Percentiles rank a stretch among this genome's conserved stretches.
Conservation (phyloP, 78 protist species). For the Salpingoeca rosetta region DNA sequence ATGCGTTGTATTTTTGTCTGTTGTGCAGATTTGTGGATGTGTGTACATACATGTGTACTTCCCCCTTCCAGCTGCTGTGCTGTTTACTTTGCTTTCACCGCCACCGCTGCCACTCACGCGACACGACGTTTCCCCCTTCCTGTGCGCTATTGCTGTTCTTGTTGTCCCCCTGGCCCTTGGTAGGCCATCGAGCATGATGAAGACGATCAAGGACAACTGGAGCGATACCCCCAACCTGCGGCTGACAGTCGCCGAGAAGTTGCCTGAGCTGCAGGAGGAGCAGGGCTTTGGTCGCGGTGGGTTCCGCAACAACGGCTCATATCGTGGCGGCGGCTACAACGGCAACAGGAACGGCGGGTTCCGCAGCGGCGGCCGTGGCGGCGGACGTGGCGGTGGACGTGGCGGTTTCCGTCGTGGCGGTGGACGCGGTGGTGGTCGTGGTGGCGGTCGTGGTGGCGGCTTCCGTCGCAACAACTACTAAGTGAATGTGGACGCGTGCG, state of each 20-base stretch:
- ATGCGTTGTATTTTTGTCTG: background rate
- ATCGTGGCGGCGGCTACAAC: background rate
- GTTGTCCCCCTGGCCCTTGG: background rate
- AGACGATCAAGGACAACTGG: background rate
- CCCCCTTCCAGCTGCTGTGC: background rate
- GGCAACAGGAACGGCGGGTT: background rate
- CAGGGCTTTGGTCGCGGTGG: background rate
- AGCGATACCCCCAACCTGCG: background rate
- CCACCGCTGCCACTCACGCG: background rate
- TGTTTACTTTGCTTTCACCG: background rate
- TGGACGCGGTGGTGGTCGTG: background rate
- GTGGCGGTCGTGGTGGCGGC: background rate
- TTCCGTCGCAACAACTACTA: background rate
- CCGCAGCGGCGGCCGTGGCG: conserved; percentile 6
- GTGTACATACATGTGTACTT: no score
- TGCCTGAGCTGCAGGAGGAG: background rate
- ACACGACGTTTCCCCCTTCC: background rate
- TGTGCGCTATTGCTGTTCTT: background rate
- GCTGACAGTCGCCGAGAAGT: background rate
- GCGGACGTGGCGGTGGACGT: background rate
- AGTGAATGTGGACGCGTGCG: background rate
- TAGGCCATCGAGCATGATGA: background rate
- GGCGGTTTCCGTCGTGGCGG: background rate
- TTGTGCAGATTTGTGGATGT: background rate
- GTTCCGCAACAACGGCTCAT: background rate